Base-by-base conservation (phyloP, 2,329 filamentous ascomycete genomes). In the Monilinia vaccinii-corymbosi region DNA sequence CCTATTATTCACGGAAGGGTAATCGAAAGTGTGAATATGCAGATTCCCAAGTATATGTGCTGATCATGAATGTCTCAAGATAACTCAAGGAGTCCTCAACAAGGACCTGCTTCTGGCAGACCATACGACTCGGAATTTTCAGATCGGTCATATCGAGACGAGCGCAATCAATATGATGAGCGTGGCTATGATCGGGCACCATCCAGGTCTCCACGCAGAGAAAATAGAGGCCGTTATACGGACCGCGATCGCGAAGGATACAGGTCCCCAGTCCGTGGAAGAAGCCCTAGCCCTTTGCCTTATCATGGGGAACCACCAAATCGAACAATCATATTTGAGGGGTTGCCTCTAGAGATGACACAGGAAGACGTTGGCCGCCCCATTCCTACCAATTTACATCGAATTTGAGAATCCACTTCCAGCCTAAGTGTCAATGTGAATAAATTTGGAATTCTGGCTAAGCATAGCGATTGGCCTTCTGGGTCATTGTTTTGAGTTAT, bases 301-400 rank as follows among this genome's bases (percentile, higher is more conserved):
- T 69, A 70, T 47, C 70, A 65, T 65, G 70, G 70, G 45, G 69
- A 63, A 49, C 64, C 69, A 52, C 78, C 78, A 36, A 79, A 74
- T 64, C 75, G 79, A 63, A 81, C 78, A 38, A 74, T 83, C 56
- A 81, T 83, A 57, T 72, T 84, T 47, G 81, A 84, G 67, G 79
- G 80, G 58, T 66, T 83, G 59, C 78, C 79, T 36, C 69, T 73
- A 60, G 76, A 76, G 59, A 73, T 81, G 61, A 77, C 77, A 61
- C 73, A 78, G 70, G 74, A 75, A 69, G 78, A 81, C 73, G 80
- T 82, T 76, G 72, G 78, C 72, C 72, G 68, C 73, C 74, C 72
- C 67, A 67, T 71, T 70, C 64, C 69, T 65, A 64, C 60, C 60
- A 40, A 47, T 62, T 62, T 21, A 48, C 40, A 62, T 49, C 61